These are phyloP conservation scores for Acacia melanoxylon DNA, from an alignment of 306 rosid genomes.

Conservation along the genomic window DNA sequence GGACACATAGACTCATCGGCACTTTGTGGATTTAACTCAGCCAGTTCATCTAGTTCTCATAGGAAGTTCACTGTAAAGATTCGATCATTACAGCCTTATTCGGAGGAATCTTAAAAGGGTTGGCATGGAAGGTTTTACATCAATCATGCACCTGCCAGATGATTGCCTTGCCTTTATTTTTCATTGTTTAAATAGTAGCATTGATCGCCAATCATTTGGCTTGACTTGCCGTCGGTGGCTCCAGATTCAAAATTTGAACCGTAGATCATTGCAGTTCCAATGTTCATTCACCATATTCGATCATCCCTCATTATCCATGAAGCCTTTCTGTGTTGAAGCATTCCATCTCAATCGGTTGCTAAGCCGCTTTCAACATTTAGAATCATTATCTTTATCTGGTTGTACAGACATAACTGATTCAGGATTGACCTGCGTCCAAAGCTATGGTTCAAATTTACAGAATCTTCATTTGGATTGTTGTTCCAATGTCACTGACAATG, in stretches of 20 bases:
- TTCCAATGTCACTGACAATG: slow-evolving; percentile 51
- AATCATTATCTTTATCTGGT: slow-evolving; percentile 58
- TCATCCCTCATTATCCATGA: slow-evolving; percentile 35
- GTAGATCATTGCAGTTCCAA: slow-evolving; percentile 49
- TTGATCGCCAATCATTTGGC: slow-evolving; percentile 67
- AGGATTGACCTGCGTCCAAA: slow-evolving; percentile 43
- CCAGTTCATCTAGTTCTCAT: slow-evolving; percentile 45
- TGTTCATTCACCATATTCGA: slow-evolving; percentile 44
- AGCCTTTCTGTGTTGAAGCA: slow-evolving; percentile 30
- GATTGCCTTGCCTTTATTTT: slow-evolving; percentile 61
- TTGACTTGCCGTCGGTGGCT: slow-evolving; percentile 64
- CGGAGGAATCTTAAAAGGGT: slow-evolving; percentile 48
- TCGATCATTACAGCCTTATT: slow-evolving; percentile 54
- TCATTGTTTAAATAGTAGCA: slow-evolving; percentile 40
- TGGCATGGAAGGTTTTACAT: slow-evolving; percentile 48
- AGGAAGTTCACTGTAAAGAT: slow-evolving; percentile 54
- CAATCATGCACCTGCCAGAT: slow-evolving; percentile 58
- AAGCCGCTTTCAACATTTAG: slow-evolving; percentile 57
- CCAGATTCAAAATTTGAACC: slow-evolving; percentile 49
- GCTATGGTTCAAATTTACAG: slow-evolving; percentile 53
- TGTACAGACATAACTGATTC: slow-evolving; percentile 54
- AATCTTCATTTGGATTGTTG: slow-evolving; percentile 57
- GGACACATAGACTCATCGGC: slow-evolving; percentile 52
- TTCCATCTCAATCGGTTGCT: slow-evolving; percentile 47
- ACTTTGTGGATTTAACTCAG: slow-evolving; percentile 54